Percentiles rank a stretch among this genome's conserved stretches.
These are phyloP conservation scores for Priceomyces medius DNA, from an alignment of 805 yeast species.

Conservation along the genomic window DNA sequence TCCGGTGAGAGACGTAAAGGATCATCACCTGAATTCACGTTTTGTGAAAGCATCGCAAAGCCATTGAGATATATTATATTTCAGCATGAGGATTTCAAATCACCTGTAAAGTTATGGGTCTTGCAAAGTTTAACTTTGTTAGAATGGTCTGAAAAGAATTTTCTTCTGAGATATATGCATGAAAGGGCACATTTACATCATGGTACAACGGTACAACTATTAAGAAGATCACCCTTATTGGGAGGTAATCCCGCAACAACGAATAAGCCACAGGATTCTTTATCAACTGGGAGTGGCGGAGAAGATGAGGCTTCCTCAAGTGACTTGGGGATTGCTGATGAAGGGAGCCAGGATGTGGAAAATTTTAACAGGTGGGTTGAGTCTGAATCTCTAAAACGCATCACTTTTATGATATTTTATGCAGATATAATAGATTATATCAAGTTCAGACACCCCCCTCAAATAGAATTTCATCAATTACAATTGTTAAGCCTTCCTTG, in stretches of 20 bases:
- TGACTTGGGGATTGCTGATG: conserved; percentile 9
- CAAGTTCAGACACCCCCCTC: conserved; percentile 70
- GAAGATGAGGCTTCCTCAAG: conserved; percentile 29
- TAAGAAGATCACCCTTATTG: conserved; percentile 71
- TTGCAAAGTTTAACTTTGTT: conserved; percentile 69
- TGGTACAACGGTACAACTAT: conserved; percentile 77
- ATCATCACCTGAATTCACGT: conserved; percentile 34
- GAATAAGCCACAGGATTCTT: conserved; percentile 23
- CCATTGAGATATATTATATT: conserved; percentile 72
- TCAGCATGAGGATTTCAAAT: conserved; percentile 66
- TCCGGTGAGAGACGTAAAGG: conserved; percentile 11
- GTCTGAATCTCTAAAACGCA: conserved; percentile 72
- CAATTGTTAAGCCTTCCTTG: conserved; percentile 43
- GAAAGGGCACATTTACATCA: conserved; percentile 85
- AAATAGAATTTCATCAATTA: conserved; percentile 36
- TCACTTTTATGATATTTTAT: conserved; percentile 79
- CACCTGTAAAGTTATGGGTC: conserved; percentile 77
- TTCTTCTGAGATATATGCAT: conserved; percentile 65
- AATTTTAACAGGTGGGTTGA: conserved; percentile 72
- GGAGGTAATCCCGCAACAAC: conserved; percentile 62
- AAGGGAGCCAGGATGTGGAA: conserved; percentile 26
- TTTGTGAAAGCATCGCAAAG: conserved; percentile 48
- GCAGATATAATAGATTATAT: conserved; percentile 78
- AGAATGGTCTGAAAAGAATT: conserved; percentile 79
- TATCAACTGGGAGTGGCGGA: conserved; percentile 29